Conservation (phyloP, 2,329 filamentous ascomycete species). For the Aspergillus quadricinctus region DNA sequence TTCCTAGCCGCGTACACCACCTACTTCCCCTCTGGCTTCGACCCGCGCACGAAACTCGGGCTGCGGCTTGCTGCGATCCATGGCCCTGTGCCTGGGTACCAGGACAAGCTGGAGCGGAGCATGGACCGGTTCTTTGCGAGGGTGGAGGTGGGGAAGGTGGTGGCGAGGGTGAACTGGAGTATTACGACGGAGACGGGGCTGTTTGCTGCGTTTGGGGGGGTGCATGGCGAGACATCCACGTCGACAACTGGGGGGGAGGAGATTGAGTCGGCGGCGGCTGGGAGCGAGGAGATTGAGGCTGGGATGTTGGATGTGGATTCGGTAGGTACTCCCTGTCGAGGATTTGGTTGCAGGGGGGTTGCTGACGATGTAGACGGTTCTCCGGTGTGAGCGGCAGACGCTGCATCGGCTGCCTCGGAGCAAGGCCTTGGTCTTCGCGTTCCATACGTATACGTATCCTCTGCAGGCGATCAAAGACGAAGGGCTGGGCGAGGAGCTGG, state of each 20-base stretch:
- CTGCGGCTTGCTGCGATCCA: conserved; percentile 54
- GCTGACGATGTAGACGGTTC: conserved; percentile 43
- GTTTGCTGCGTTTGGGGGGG: conserved; percentile 37
- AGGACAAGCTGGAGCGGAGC: conserved; percentile 50
- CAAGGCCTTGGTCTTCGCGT: conserved; percentile 55
- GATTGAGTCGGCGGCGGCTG: conserved; percentile 23
- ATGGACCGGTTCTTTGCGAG: conserved; percentile 61
- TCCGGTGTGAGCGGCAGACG: conserved; percentile 59
- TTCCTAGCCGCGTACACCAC: conserved; percentile 53
- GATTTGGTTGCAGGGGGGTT: too few relatives aligned
- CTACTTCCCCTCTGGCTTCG: conserved; percentile 58
- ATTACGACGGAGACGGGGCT: conserved; percentile 37
- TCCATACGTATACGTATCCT: conserved; percentile 60
- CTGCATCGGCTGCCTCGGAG: conserved; percentile 55
- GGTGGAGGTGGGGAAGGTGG: conserved; percentile 51
- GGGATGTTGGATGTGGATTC: conserved; percentile 45
- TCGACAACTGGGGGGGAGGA: conserved; percentile 18
- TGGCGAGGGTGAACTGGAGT: conserved; percentile 53
- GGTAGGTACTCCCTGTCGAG: conserved; percentile 24
- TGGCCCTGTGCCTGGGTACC: conserved; percentile 55
- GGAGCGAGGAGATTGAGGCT: conserved; percentile 20
- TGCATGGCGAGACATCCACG: conserved; percentile 22
- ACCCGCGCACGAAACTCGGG: conserved; percentile 52
- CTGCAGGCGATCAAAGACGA: conserved; percentile 54
- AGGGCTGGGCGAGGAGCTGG: conserved; percentile 51